Base-by-base conservation (phyloP, 2,329 filamentous ascomycete genomes). In the Lecanicillium sp. region DNA sequence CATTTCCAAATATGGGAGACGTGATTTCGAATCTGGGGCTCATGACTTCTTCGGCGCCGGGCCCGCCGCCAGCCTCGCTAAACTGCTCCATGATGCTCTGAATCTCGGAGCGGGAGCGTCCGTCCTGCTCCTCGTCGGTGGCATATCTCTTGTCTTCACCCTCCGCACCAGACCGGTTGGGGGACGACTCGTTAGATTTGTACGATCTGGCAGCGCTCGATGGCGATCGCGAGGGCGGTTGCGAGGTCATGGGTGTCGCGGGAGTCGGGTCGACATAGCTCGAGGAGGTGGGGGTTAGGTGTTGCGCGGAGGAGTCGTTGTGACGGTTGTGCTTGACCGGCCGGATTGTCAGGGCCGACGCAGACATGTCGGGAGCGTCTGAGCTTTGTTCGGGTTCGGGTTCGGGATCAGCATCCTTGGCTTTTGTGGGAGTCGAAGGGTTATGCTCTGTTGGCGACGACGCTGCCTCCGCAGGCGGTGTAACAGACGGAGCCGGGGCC, bases 61-160 rank as follows among this genome's bases (percentile, higher is more conserved):
- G 83, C 0, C 81, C 85, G 37, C 79, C 78, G 19, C 78, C 78
- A 36, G 78, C 78, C 54, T 86, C 80, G 49, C 84, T 81, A 51
- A 97, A 97, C 61, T 97, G 92, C 46, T 87, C 87, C 87, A 98
- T 97, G 58, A 98, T 97, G 56, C 77, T 94, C 62, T 96, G 87
- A 44, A 98, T 96, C 64, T 98, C 92, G 5, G 83, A 81, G 43
- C 79, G 77, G 2, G 85, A 87, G 37, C 78, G 79, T 36, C 76
- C 75, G 34, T 88, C 80, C 17, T 77, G 74, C 39, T 78, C 73
- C 52, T 79, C 78, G 52, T 81, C 79, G 49, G 71, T 80, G 27
- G 68, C 49, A 39, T 71, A 71, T 43, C 62, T 63, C 49, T 69
- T 74, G 36, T 79, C 77, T 37, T 82, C 77, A 45, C 74, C 72